Evolutionary conservation across 768 basidiomycete species (phyloP), one percentile per base, ranked within the genome.

Genomic region (Coprinellus aureogranulatus): DNA sequence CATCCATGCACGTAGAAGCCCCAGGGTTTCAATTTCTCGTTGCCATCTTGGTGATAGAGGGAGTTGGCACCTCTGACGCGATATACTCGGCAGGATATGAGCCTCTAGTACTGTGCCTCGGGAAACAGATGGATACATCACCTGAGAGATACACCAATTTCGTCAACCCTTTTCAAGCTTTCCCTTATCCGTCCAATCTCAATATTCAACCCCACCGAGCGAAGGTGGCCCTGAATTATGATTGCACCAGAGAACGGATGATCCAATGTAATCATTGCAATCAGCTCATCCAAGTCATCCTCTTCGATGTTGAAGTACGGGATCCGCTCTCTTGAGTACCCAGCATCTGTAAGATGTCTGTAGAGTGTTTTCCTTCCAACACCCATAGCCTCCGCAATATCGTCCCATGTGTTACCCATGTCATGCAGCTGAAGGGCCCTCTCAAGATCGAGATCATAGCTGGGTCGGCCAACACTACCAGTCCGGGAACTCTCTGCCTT

Each of bases 1-100:
- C 70, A 66, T 0, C 72, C 72, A 62, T 73, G 71, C 5, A 72
- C 65, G 23, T 69, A 69, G 59, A 73, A 66, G 8, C 72, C 72
- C 73, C 74, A 77, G 0, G 59, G 67, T 9, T 67, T 64, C 0
- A 77, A 55, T 50, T 72, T 76, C 52, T 77, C 71, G 52, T 75
- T 72, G 1, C 72, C 67, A 61, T 75, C 73, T 22, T 64, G 57
- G 59, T 75, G 74, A 72, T 72, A 75, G 0, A 73, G 64, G 0
- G 68, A 65, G 53, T 73, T 73, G 22, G 71, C 65, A 2, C 67
- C 66, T 9, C 63, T 61, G 0, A 73, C 71, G 1, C 59, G 49
- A 55, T 76, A 76, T 6, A 70, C 67, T 1, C 67, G 56, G 47
- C 46, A 18, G 20, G 41, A 10, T 44, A n/a, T 44, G 34, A 6